Evolutionary conservation across 352 stramenopile genomes (phyloP).

Genomic region (Lagenidium giganteum): DNA sequence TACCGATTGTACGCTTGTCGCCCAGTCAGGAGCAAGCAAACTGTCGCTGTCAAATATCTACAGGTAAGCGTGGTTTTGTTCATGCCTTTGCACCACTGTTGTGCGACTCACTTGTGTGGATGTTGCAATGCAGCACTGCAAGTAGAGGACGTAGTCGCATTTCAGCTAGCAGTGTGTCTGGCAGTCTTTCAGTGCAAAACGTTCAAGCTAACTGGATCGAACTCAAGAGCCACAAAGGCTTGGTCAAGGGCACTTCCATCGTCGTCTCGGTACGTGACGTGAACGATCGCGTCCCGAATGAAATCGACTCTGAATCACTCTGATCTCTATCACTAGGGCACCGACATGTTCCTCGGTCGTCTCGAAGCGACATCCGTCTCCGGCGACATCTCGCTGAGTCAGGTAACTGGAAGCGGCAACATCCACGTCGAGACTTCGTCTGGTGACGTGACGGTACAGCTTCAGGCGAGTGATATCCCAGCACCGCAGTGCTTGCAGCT

Average conservation of each 20-base stretch:
- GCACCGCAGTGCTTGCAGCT: neutral
- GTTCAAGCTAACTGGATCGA: conserved; percentile 58
- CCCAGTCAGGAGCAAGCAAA: conserved; percentile 42
- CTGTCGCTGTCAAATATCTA: conserved; percentile 29
- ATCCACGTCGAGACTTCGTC: conserved; percentile 65
- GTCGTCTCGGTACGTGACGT: conserved; percentile 26
- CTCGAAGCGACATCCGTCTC: conserved; percentile 56
- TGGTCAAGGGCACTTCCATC: conserved; percentile 30
- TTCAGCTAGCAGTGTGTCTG: conserved; percentile 34
- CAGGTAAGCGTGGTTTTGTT: conserved; percentile 24
- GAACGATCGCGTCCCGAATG: too few species aligned
- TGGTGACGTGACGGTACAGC: conserved; percentile 50
- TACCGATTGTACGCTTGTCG: conserved; percentile 41
- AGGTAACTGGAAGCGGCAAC: conserved; percentile 43
- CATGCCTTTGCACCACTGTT: neutral
- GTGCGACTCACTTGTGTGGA: neutral
- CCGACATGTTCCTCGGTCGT: conserved; percentile 61
- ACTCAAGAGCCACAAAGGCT: conserved; percentile 34
- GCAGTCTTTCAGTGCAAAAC: conserved; percentile 30
- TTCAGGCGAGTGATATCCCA: conserved; percentile 29
- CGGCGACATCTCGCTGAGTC: conserved; percentile 44
- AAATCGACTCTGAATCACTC: too few species aligned
- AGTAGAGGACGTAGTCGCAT: conserved; percentile 49
- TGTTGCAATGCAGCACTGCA: conserved; percentile 21
- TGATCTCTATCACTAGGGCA: conserved; percentile 28